Base-by-base conservation (phyloP, 176 grass and related monocot species). In the Calamus simplicifolius region DNA sequence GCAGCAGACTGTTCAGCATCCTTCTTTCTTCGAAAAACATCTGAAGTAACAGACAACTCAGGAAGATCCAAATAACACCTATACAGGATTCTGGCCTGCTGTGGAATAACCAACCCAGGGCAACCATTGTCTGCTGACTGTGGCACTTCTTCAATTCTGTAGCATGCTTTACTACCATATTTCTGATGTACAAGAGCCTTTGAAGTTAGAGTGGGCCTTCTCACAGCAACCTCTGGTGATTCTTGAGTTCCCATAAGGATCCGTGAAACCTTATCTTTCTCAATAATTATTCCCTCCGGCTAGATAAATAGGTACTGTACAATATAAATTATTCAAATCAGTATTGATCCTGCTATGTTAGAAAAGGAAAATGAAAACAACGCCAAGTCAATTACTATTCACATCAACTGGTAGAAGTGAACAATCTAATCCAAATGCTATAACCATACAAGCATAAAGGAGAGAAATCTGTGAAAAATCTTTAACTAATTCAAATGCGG, bases 1-100 rank as follows among this genome's bases (percentile, higher is more conserved):
- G 92, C 87, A 5, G 92, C 92, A 35, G 83, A 72, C 76, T 97
- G 92, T 68, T 97, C 87, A 5, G 92, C 87, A 27, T 97, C 87
- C 78, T 97, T 97, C 84, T 97, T 91, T 69, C 75, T 72, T 59
- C 77, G 27, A 68, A 88, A 88, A 26, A 54, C 80, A 25, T 77
- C 92, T 2, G 87, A 86, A 55, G 78, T 77, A 72, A 97, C 78
- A 48, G 81, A 79, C 63, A 97, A 71, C 25, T 58, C 87, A 6
- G 81, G 84, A 26, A 97, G 75, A 29, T 97, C 73, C 23, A 97
- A 75, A 52, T 61, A 48, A 66, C 92, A 90, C 2, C 84, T 78
- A 84, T 80, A 97, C n/a, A 82, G 75, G 70, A 17, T 82, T 50
- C 69, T 63, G 43, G 71, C 68, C 75, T 77, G 73, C 59, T 85